A percentile compares a stretch with the other conserved stretches of the same genome.
Conservation (phyloP, 2,329 filamentous ascomycete species). For the Hyphodiscus sp. region DNA sequence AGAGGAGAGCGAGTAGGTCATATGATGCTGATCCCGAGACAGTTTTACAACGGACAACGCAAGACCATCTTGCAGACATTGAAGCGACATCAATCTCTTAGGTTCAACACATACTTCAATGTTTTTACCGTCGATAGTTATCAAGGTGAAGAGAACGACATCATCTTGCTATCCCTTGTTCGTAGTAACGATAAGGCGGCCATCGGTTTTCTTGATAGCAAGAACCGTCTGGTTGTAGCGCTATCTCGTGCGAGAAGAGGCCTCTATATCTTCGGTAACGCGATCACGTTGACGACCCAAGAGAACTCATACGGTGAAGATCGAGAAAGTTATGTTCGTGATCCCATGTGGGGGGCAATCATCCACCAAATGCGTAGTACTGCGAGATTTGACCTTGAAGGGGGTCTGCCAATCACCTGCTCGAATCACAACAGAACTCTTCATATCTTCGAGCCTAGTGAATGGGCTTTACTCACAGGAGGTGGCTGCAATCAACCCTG, state of each 20-base stretch:
- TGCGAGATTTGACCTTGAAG: conserved; percentile 26
- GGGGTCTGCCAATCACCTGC: conserved; percentile 58
- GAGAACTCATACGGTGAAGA: conserved; percentile 7
- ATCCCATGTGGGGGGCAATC: conserved; percentile 29
- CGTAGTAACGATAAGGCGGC: conserved; percentile 52
- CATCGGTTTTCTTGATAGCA: conserved; percentile 68
- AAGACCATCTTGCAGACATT: conserved; percentile 51
- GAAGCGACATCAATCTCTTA: conserved; percentile 36
- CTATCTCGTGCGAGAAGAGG: conserved; percentile 67
- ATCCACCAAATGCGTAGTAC: conserved; percentile 36
- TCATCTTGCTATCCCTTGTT: conserved; percentile 75
- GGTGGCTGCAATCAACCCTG: conserved; percentile 46
- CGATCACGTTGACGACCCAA: conserved; percentile 36
- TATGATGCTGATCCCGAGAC: background rate
- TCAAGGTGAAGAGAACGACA: conserved; percentile 84
- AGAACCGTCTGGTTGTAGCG: conserved; percentile 52
- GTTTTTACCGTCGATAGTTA: conserved; percentile 83
- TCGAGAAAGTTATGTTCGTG: conserved; percentile 13
- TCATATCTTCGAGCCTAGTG: conserved; percentile 44
- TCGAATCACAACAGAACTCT: conserved; percentile 47
- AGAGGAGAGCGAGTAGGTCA: background rate
- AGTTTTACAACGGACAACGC: conserved; percentile 79
- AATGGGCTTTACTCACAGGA: conserved; percentile 45
- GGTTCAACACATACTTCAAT: conserved; percentile 34
- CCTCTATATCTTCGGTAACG: conserved; percentile 81